Evolutionary conservation across 805 yeast species (phyloP), one percentile per base, ranked within the genome.

Genomic region (Candida jianshihensis): DNA sequence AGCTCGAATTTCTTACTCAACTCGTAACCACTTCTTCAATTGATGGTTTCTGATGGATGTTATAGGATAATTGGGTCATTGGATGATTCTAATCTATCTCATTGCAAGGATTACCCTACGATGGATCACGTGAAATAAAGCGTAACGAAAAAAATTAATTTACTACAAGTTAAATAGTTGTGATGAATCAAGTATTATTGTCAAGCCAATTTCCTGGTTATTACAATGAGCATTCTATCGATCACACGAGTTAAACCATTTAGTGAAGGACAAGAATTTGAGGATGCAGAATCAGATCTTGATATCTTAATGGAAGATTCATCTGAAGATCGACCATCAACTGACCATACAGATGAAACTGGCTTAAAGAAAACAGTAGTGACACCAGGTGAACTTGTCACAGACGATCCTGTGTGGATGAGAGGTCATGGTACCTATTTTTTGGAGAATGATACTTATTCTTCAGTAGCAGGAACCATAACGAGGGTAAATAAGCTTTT

Each of bases 371-470:
- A 43, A 6, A 47, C 60, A 11, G 60, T 92, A 9, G 95, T 90
- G 15, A 87, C 97, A 1, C 98, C 98, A 0, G 98, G 98, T 9
- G 97, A 92, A 56, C 63, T 89, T 34, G 84, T 92, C n/a, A 92
- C 97, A 0, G 92, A 85, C 48, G 97, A 92, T 53, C 85, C 96
- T 6, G 72, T 81, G 3, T 92, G 97, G 97, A 92, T 92, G 98
- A 75, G 95, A 54, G 98, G 98, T 21, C 98, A 90, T 54, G 98
- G 98, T 6, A 92, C 97, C 0, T 92, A 87, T 57, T 75, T 80
- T 46, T 62, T 82, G 27, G 78, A 76, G 24, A 81, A 81, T 46
- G 66, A 71, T 48, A 87, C 96, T 1, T 87, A 75, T 57, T 81
- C 96, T 3, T 81, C 97, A 0, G 96, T 90, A 6, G 96, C 96